Evolutionary conservation across 805 yeast species (phyloP), one percentile per base, ranked within the genome.

Genomic region (Myxozyma neotropica): DNA sequence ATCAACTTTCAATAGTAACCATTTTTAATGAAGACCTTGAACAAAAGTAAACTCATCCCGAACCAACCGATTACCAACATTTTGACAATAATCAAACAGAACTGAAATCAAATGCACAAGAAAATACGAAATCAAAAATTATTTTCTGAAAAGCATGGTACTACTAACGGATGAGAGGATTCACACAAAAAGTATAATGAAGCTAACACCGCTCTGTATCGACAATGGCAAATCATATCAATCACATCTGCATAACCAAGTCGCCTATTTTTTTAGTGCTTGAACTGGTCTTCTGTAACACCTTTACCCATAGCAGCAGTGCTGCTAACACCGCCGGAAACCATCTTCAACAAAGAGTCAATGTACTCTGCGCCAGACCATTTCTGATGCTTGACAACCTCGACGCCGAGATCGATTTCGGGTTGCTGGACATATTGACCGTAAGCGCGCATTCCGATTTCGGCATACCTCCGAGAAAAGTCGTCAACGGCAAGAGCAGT

Each of bases 301-400:
- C 98, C 98, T 63, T 87, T 87, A 72, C 97, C 97, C 97, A 93
- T 93, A 50, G 98, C 97, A 67, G 97, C 96, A 50, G 98, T 93
- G 19, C 96, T 87, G 53, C 92, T 81, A 59, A 92, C 88, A 78
- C 98, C 98, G 70, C 97, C 97, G 57, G 94, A 86, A 26, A 91
- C 94, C 76, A 90, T 80, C 76, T 87, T 91, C 75, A 93, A 84
- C 71, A 93, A 80, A 61, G 89, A 86, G 76, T 93, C 98, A 72
- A 93, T 87, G 79, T 90, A 92, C 77, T 89, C 96, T 31, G 98
- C 98, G 73, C 98, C 98, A 44, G 97, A 90, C 98, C 98, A 93
- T 76, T 92, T 90, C 77, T 93, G 98, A 77, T 93, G 98, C 81
- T 91, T 93, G 65, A 93, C 95, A 60, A 93, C 96, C 76, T 93